Conservation (phyloP, 2,329 filamentous ascomycete species). For the Alternaria dauci region DNA sequence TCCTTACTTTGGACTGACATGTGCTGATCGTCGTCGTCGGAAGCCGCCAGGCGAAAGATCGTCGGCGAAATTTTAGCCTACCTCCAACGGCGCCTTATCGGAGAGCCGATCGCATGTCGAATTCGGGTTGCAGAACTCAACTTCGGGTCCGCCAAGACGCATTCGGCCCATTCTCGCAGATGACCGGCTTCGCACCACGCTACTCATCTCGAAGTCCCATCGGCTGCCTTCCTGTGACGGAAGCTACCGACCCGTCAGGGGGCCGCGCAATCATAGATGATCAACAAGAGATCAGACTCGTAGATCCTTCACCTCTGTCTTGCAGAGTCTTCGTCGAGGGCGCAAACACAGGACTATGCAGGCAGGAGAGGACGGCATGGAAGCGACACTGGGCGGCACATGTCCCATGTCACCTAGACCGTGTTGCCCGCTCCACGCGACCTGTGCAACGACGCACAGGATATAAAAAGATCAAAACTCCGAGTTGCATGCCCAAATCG, state of each 20-base stretch:
- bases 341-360: background rate
- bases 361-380: constrained; percentile 22
- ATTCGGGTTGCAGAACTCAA: constrained; percentile 13
- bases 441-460: constrained; percentile 27
- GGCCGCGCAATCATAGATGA: constrained; percentile 34
- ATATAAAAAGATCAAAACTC: constrained; percentile 6
- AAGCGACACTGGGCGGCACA: constrained; percentile 32
- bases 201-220: constrained; percentile 18
- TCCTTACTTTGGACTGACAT: constrained; percentile 11
- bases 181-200: constrained; percentile 3
- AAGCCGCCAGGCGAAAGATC: constrained; percentile 21
- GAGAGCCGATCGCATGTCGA: constrained; percentile 14
- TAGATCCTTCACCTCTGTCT: constrained; percentile 26
- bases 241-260: constrained; percentile 35
- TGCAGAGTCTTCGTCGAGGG: background rate
- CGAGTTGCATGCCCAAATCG: background rate
- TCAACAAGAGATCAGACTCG: constrained; percentile 26
- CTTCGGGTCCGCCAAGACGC: constrained; percentile 18
- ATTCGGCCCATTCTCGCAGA: constrained; percentile 16
- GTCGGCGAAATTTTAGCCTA: constrained; percentile 15
- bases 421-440: constrained; percentile 19
- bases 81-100: constrained; percentile 29
- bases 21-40: constrained; percentile 22
- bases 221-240: constrained; percentile 35
- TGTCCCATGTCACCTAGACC: constrained; percentile 12